phyloP scores from a whole-genome alignment of 1,284 basidiomycete species.

The Tilletia horrida region DNA sequence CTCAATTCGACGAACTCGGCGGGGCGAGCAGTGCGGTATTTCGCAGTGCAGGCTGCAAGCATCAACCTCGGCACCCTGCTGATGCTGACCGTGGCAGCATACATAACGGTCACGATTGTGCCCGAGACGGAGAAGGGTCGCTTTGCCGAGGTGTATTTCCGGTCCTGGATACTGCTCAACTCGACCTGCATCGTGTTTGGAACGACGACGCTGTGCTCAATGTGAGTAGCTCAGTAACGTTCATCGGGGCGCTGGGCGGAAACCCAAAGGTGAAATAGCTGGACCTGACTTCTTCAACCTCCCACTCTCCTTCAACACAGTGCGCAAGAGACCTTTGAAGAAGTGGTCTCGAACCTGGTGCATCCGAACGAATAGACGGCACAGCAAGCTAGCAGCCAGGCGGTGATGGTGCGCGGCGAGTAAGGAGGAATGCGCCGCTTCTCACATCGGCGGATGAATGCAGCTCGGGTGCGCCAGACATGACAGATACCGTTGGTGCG shows the following conservation, averaged over 20 bases:
- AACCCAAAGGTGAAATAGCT: too few relatives aligned
- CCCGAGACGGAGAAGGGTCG: neutral
- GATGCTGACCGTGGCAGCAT: neutral
- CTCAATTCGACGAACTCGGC: neutral
- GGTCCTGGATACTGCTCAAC: neutral
- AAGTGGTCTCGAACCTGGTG: neutral
- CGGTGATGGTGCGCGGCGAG: too few relatives aligned
- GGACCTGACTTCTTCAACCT: too few relatives aligned
- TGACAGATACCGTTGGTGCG: too few relatives aligned
- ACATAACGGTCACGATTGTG: neutral
- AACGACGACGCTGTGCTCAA: conserved; percentile 7
- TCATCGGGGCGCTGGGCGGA: too few relatives aligned
- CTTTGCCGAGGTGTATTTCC: neutral
- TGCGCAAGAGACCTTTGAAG: conserved; percentile 8
- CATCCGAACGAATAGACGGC: too few relatives aligned
- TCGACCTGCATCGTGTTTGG: neutral
- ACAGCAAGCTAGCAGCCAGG: too few relatives aligned
- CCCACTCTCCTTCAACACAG: neutral
- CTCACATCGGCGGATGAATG: too few relatives aligned
- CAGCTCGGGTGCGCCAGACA: too few relatives aligned
- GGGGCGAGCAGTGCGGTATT: conserved; percentile 4
- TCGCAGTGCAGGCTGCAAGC: neutral
- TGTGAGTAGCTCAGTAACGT: too few relatives aligned
- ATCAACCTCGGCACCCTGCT: neutral
- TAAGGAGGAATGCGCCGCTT: too few relatives aligned